Conservation (phyloP, 2,329 filamentous ascomycete genomes). For the Biscogniauxia sp. region DNA sequence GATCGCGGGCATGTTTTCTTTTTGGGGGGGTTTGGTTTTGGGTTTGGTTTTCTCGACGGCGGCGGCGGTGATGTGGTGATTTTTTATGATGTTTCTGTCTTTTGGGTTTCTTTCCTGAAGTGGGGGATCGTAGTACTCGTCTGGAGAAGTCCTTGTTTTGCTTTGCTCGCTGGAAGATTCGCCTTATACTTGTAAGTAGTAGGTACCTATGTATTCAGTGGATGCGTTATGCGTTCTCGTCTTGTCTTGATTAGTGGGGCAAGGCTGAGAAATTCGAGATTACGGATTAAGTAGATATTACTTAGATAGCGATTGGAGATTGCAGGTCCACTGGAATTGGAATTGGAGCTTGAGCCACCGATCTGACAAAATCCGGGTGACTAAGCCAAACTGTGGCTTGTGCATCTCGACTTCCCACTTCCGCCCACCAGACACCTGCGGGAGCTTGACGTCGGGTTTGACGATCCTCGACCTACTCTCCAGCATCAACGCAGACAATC, state of each 20-base stretch:
- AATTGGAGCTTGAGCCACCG: conserved; percentile 8
- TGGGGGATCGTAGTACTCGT: too few relatives aligned
- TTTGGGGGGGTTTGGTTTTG: conserved; percentile 1
- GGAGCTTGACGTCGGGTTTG: conserved; percentile 31
- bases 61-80: too few relatives aligned
- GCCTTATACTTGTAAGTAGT: not conserved
- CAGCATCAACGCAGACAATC: conserved; percentile 32
- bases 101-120: not conserved
- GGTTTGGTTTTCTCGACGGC: not conserved
- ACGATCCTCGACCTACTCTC: conserved; percentile 26
- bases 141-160: too few relatives aligned
- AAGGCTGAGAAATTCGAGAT: conserved; percentile 27
- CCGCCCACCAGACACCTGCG: conserved; percentile 13
- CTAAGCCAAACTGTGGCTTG: conserved; percentile 24
- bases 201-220: not conserved
- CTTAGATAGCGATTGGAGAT: conserved; percentile 18
- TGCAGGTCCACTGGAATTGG: not conserved
- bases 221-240: not conserved
- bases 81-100: too few relatives aligned
- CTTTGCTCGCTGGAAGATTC: not conserved
- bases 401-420: conserved; percentile 11
- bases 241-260: conserved; percentile 28
- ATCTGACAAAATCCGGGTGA: conserved; percentile 8
- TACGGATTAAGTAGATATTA: too few relatives aligned
- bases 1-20: conserved; percentile 63